Base-by-base conservation (phyloP, 73 alveolate species). In the Stentor roeselii region DNA sequence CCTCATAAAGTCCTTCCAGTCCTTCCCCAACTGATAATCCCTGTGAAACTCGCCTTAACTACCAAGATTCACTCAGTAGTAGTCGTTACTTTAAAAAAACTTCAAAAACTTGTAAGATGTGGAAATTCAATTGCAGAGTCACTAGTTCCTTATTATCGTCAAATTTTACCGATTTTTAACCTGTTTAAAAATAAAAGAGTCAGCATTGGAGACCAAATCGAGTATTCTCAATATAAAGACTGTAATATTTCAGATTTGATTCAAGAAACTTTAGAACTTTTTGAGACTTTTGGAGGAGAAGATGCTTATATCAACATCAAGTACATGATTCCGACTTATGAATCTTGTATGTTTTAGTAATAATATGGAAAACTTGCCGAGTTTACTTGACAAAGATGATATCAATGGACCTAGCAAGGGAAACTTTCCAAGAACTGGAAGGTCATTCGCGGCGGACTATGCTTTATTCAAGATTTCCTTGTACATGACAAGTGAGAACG, bases 41-140 rank as follows among this genome's bases (percentile, higher is more conserved):
- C 99, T 27, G 89, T 97, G 30, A 97, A 97, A 82, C 83, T 75
- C 78, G 99, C 99, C 39, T 86, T 97, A 83, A 86, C 91, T 83
- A 97, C 99, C 37, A 97, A 97, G 90, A 82, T 89, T 86, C 91
- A 75, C 60, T 98, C 93, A 83, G 92, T 92, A 37, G 96, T 95
- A 41, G 97, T 95, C 75, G 92, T 87, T 76, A 92, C 99, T 59
- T 87, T 95, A 27, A 95, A 90, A 83, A 94, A 93, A 59, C 93
- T 95, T 3, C 95, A 94, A 86, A 90, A 90, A 80, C 90, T 95
- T 41, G 98, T 95, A 6, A 27, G 34, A 36, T 82, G 37, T 2
- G 94, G 98, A 30, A 98, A 97, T 92, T 92, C 97, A 91, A 96
- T 98, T 34, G 99, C 99, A 34, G 99, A 98, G 87, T 99, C 99